Evolutionary conservation across 495 filamentous ascomycete species (phyloP).

Genomic region (Penicillium turbatum): DNA sequence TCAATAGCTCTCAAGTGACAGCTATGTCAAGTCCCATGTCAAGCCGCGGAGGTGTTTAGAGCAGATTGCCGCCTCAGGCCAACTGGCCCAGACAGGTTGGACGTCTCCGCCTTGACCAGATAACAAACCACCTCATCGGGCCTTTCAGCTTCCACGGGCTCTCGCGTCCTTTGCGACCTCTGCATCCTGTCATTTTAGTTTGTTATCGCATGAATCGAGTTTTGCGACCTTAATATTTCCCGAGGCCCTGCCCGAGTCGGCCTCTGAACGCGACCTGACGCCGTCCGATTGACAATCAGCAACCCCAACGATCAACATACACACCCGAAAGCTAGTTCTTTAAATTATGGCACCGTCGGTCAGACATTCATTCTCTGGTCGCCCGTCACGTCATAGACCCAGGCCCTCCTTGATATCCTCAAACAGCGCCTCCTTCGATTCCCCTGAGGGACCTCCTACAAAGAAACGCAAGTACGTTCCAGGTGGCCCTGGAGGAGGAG

Average conservation of each 20-base stretch:
- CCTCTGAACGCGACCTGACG: slow-evolving; percentile 20
- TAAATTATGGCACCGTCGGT: slow-evolving; percentile 22
- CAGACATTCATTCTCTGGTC: slow-evolving; percentile 27
- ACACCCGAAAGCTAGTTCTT: slow-evolving; percentile 8
- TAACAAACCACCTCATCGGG: slow-evolving; percentile 14
- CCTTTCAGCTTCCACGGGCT: slow-evolving; percentile 7
- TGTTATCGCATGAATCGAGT: neutral
- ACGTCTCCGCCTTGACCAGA: slow-evolving; percentile 29
- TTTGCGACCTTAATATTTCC: neutral
- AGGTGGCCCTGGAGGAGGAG: slow-evolving; percentile 75
- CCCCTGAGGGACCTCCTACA: slow-evolving; percentile 43
- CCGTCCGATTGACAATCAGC: slow-evolving; percentile 22
- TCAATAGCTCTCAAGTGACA: neutral
- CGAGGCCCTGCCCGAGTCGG: slow-evolving; percentile 1
- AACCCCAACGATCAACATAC: slow-evolving; percentile 15
- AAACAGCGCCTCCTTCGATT: slow-evolving; percentile 27
- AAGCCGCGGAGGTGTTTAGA: slow-evolving; percentile 2
- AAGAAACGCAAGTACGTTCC: slow-evolving; percentile 66
- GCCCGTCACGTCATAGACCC: slow-evolving; percentile 31
- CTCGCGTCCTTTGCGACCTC: slow-evolving; percentile 1
- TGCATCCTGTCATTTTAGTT: neutral
- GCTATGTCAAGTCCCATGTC: slow-evolving; percentile 1
- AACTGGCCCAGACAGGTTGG: slow-evolving; percentile 1
- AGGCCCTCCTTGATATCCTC: slow-evolving; percentile 35
- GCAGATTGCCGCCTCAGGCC: slow-evolving; percentile 24